Percentiles rank a stretch among this genome's conserved stretches.
phyloP scores from a whole-genome alignment of 1,284 basidiomycete species.

The Somion occarium region DNA sequence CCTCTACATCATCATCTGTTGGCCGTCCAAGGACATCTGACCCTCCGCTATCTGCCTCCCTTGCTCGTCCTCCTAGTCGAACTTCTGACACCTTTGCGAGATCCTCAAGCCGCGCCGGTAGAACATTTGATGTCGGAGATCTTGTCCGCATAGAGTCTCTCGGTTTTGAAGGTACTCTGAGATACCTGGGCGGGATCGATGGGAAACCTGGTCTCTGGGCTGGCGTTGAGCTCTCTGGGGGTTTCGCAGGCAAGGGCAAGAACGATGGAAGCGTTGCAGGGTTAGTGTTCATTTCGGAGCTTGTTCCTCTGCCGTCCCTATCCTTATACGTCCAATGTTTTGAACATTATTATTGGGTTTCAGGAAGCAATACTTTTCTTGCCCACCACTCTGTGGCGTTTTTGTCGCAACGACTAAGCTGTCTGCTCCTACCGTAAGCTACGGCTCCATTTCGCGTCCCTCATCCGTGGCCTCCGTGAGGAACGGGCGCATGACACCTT shows the following conservation, averaged over 20 bases:
- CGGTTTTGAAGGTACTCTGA: constrained; percentile 78
- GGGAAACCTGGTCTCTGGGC: constrained; percentile 88
- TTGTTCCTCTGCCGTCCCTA: not conserved
- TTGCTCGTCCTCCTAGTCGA: constrained; percentile 52
- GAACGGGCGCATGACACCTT: constrained; percentile 39
- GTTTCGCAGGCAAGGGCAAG: constrained; percentile 90
- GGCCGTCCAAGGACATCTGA: constrained; percentile 43
- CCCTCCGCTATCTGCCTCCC: constrained; percentile 47
- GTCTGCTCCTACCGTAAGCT: constrained; percentile 66
- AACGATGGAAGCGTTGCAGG: constrained; percentile 90
- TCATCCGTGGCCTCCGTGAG: constrained; percentile 77
- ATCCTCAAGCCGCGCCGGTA: constrained; percentile 38
- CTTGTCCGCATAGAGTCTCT: constrained; percentile 80
- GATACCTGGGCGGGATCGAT: constrained; percentile 79
- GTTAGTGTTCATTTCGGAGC: constrained; percentile 43
- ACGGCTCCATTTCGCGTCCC: constrained; percentile 52
- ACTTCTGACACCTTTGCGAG: constrained; percentile 52
- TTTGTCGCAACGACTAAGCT: constrained; percentile 85
- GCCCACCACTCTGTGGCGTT: constrained; percentile 84
- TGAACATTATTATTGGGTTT: no score
- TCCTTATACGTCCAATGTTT: constrained; percentile 4
- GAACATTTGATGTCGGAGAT: constrained; percentile 68
- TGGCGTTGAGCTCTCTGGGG: constrained; percentile 84
- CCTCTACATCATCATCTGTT: constrained; percentile 34
- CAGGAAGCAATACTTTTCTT: constrained; percentile 84